Evolutionary conservation across 169 alveolate species (phyloP), one percentile per base, ranked within the genome.

Genomic region (Plasmodium gallinaceum): DNA sequence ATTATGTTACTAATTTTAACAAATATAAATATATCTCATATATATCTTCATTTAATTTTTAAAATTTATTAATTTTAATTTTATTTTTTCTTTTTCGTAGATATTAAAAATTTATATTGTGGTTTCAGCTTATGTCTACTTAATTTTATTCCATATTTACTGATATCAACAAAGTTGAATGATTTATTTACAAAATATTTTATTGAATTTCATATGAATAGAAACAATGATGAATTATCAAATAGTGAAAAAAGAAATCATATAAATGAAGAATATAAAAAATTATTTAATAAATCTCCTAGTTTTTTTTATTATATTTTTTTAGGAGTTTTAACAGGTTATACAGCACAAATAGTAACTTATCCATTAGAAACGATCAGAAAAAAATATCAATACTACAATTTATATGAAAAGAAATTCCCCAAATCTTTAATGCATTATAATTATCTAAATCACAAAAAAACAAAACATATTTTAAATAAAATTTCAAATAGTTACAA

Each of bases 301-400:
- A 66, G 57, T 22, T 61, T 83, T 61, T 83, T 69, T 58, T 69
- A 74, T 32, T 68, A 83, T 43, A 83, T 83, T 8, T 20, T 70
- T 73, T 72, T 66, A 64, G 91, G 91, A 9, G 91, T 83, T 6
- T 58, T 83, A 46, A 83, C 91, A 7, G 91, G 91, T 0, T 83
- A 83, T 73, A 58, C 69, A 18, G 76, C 91, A 54, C 91, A 83
- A 69, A 32, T 45, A 14, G 48, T 32, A 57, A 83, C 91, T 16
- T 83, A 83, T 54, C 91, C 91, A 18, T 71, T 83, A 46, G 91
- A 83, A 24, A 83, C 91, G 1, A 52, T 68, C 7, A 71, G 91
- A 1, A 48, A 85, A 72, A 83, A 51, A 61, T 83, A 83, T 72
- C 91, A 83, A 62, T 83, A 83, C 22, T 71, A 62, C 32, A 48